Conservation (phyloP, 345 rosid species). For the Noccaea bulbosa region DNA sequence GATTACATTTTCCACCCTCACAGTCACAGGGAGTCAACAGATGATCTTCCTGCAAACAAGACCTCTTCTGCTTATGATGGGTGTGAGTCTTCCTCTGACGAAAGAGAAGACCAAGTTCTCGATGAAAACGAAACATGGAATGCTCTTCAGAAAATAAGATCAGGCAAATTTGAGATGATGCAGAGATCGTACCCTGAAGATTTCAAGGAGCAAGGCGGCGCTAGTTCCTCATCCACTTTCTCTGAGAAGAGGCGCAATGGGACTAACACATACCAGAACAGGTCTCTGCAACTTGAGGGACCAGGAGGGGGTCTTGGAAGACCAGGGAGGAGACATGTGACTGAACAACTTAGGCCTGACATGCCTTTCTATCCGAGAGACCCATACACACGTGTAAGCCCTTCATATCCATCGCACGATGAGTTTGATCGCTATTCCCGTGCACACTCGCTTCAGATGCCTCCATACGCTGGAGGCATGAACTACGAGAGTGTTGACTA, state of each 20-base stretch:
- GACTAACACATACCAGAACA: slow-evolving; percentile 39
- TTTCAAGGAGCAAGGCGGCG: slow-evolving; percentile 36
- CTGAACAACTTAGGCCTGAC: slow-evolving; percentile 48
- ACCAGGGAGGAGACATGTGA: slow-evolving; percentile 48
- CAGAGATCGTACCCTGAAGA: slow-evolving; percentile 29
- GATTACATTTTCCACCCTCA: slow-evolving; percentile 8
- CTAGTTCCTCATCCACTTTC: slow-evolving; percentile 44
- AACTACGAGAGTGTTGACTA: slow-evolving; percentile 31
- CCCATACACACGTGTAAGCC: slow-evolving; percentile 50
- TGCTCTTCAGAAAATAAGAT: slow-evolving; percentile 46
- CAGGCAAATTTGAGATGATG: slow-evolving; percentile 41
- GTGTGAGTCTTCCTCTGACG: slow-evolving; percentile 73
- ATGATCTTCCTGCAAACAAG: slow-evolving; percentile 43
- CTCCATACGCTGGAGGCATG: slow-evolving; percentile 43
- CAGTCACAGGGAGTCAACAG: slow-evolving; percentile 24
- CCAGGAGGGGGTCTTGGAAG: slow-evolving; percentile 46
- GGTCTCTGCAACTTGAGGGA: slow-evolving; percentile 47
- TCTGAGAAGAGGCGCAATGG: slow-evolving; percentile 42
- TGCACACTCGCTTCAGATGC: slow-evolving; percentile 49
- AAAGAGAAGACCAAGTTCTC: slow-evolving; percentile 56
- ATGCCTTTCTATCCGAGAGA: slow-evolving; percentile 49
- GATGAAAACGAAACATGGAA: slow-evolving; percentile 39
- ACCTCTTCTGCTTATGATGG: slow-evolving; percentile 71
- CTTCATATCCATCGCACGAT: slow-evolving; percentile 53
- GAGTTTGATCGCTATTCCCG: slow-evolving; percentile 45